phyloP scores from a whole-genome alignment of 2,329 filamentous ascomycete species.

The Colletotrichum graminicola region DNA sequence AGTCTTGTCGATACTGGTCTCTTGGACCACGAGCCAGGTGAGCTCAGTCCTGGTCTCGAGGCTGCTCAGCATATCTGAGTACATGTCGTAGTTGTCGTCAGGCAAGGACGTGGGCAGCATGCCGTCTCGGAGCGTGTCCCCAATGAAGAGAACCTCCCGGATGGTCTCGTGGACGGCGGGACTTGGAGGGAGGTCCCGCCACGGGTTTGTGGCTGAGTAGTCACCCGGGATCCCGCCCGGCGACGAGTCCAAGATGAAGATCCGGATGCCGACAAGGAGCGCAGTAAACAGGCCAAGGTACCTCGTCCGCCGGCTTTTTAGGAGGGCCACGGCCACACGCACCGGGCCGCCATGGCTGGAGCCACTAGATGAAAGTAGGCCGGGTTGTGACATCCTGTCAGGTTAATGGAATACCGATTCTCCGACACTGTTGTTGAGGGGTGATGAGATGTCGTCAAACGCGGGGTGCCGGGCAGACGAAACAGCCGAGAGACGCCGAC shows the following conservation, averaged over 20 bases:
- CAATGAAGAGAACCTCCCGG: conserved; percentile 31
- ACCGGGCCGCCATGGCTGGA: neutral
- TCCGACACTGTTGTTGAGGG: neutral
- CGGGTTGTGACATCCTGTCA: conserved; percentile 21
- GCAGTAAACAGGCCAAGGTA: conserved; percentile 4
- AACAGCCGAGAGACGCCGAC: neutral
- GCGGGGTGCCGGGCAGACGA: neutral
- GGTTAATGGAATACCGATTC: neutral
- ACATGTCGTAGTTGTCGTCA: conserved; percentile 30
- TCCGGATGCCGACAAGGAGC: conserved; percentile 15
- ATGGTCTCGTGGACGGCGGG: conserved; percentile 29
- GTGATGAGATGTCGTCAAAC: conserved; percentile 6
- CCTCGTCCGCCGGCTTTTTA: conserved; percentile 8
- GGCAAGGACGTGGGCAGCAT: conserved; percentile 34
- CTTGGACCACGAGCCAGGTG: conserved; percentile 36
- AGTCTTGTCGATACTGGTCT: conserved; percentile 31
- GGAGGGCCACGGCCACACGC: neutral
- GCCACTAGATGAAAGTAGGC: neutral
- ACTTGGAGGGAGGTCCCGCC: conserved; percentile 36
- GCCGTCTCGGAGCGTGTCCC: conserved; percentile 36
- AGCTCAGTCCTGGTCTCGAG: conserved; percentile 35
- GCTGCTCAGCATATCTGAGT: conserved; percentile 32
- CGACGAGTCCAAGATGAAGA: conserved; percentile 14
- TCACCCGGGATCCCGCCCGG: neutral
- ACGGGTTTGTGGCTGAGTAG: conserved; percentile 34